A percentile compares a stretch with the other conserved stretches of the same genome.
These are phyloP conservation scores for Xanthoconium stramineum DNA, from an alignment of 768 basidiomycete species.

Conservation along the genomic window DNA sequence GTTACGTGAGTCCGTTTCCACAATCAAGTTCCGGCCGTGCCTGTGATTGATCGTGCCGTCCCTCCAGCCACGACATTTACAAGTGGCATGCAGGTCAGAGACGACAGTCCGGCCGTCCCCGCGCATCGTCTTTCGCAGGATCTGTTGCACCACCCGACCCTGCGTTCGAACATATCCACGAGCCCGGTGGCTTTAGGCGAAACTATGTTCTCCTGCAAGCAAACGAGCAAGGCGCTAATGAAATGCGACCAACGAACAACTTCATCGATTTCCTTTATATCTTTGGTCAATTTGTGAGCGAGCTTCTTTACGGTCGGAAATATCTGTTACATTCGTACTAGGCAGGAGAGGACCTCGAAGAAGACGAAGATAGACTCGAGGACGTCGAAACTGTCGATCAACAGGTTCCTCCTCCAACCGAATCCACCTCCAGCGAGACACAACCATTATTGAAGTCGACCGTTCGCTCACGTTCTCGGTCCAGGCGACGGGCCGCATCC, in stretches of 20 bases:
- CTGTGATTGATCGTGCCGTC: constrained; percentile 1
- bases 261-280: constrained; percentile 94
- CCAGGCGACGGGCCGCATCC: constrained; percentile 52
- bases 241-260: constrained; percentile 67
- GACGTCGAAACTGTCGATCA: constrained; percentile 49
- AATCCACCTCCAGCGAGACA: constrained; percentile 38
- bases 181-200: constrained; percentile 91
- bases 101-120: constrained; percentile 55
- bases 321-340: constrained; percentile 27
- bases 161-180: constrained; percentile 88
- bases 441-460: constrained; percentile 52
- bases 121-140: constrained; percentile 69
- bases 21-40: constrained; percentile 11
- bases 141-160: constrained; percentile 56
- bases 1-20: constrained; percentile 70
- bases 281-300: constrained; percentile 92
- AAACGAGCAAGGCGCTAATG: constrained; percentile 59
- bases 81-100: constrained; percentile 86
- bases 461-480: constrained; percentile 46
- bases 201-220: constrained; percentile 80
- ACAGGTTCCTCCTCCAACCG: constrained; percentile 8
- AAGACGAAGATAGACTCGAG: constrained; percentile 68
- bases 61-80: constrained; percentile 79
- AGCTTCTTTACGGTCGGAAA: not conserved
- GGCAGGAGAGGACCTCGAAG: constrained; percentile 91